These are phyloP conservation scores for Silene noctiflora DNA, from an alignment of 179 eudicot species.

Conservation along the genomic window DNA sequence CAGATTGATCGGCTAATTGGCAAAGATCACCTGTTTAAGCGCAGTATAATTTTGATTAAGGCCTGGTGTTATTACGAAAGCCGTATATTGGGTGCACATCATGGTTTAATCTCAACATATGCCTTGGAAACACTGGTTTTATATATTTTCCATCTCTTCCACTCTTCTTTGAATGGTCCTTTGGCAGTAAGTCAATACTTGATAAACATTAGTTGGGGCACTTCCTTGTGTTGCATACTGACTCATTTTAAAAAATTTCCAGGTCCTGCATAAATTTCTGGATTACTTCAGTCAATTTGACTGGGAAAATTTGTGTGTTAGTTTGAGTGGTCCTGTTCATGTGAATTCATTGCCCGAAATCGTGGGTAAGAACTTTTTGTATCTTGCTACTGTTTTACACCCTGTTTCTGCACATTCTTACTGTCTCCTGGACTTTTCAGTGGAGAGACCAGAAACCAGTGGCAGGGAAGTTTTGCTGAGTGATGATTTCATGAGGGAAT, in stretches of 20 bases:
- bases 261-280: conserved; percentile 89
- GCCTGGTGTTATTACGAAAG: conserved; percentile 99
- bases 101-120: conserved; percentile 91
- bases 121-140: conserved; percentile 92
- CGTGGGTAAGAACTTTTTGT: conserved; percentile 48
- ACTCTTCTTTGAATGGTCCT: conserved; percentile 71
- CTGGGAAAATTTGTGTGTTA: conserved; percentile 75
- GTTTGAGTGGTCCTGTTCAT: conserved; percentile 70
- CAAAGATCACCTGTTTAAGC: conserved; percentile 83
- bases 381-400: not conserved
- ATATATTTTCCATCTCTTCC: conserved; percentile 82
- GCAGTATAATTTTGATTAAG: conserved; percentile 84
- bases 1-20: conserved; percentile 83
- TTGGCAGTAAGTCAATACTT: conserved; percentile 60
- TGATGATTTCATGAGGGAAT: conserved; percentile 54
- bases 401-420: conserved; percentile 6
- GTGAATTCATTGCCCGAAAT: conserved; percentile 64
- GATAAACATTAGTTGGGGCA: conserved; percentile 16
- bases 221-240: conserved; percentile 18
- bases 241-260: conserved; percentile 24
- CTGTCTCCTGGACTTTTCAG: conserved; percentile 38
- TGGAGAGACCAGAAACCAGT: conserved; percentile 57
- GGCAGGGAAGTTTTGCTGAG: conserved; percentile 49
- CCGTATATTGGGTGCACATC: conserved; percentile 95
- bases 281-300: conserved; percentile 93